phyloP scores from a whole-genome alignment of 768 basidiomycete genomes.

The Inosperma sp. region DNA sequence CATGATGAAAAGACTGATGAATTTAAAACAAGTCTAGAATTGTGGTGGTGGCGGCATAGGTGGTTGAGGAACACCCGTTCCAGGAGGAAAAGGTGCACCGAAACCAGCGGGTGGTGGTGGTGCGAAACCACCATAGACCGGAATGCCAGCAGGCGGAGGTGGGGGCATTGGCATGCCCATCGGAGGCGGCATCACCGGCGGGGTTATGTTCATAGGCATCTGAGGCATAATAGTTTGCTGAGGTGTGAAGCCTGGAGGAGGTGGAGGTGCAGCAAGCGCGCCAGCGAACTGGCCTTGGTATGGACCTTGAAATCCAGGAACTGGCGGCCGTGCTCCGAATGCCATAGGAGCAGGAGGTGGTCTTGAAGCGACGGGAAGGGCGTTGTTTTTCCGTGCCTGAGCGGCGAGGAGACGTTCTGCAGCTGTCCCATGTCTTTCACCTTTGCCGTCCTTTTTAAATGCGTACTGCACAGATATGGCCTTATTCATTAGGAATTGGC shows the following conservation, averaged over 20 bases:
- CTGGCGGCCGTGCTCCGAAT: slow-evolving; percentile 61
- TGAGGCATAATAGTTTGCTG: slow-evolving; percentile 63
- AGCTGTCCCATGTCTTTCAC: slow-evolving; percentile 93
- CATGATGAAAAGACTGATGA: background rate
- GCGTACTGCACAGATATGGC: slow-evolving; percentile 96
- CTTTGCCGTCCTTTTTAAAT: slow-evolving; percentile 99
- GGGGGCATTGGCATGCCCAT: slow-evolving; percentile 31
- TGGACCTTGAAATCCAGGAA: slow-evolving; percentile 68
- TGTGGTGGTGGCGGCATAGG: background rate
- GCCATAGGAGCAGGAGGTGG: slow-evolving; percentile 73
- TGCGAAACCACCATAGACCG: slow-evolving; percentile 18
- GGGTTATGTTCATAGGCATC: slow-evolving; percentile 41
- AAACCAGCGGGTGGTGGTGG: slow-evolving; percentile 35
- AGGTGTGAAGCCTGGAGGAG: slow-evolving; percentile 73
- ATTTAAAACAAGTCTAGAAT: background rate
- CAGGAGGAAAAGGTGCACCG: slow-evolving; percentile 6
- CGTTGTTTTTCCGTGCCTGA: slow-evolving; percentile 94
- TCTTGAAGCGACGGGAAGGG: slow-evolving; percentile 70
- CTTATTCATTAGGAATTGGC: slow-evolving; percentile 98
- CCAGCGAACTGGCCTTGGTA: slow-evolving; percentile 95
- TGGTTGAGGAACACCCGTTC: slow-evolving; percentile 3
- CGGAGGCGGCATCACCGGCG: slow-evolving; percentile 28
- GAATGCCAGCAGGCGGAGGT: slow-evolving; percentile 29
- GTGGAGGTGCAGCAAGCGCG: slow-evolving; percentile 74
- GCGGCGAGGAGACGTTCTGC: slow-evolving; percentile 96